Evolutionary conservation across 1,139 yeast species (phyloP).

Genomic region (Lodderomyces orthopsilosis): DNA sequence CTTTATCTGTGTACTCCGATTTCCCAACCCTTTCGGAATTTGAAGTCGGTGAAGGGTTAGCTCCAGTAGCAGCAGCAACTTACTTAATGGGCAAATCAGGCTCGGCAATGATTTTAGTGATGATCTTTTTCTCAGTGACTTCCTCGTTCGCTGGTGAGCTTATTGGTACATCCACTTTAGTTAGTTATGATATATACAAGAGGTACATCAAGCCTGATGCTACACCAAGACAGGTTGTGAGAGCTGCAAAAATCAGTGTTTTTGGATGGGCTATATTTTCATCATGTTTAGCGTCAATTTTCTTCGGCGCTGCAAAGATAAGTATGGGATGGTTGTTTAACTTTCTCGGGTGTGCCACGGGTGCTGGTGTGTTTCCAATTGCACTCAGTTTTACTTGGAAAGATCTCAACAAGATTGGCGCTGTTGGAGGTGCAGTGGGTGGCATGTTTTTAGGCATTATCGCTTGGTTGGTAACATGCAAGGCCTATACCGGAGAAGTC

Average conservation of each 20-base stretch:
- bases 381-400: constrained; percentile 41
- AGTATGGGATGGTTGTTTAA: constrained; percentile 36
- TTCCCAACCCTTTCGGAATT: constrained; percentile 24
- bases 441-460: constrained; percentile 24
- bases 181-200: constrained; percentile 47
- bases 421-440: constrained; percentile 26
- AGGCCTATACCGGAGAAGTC: constrained; percentile 25
- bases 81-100: constrained; percentile 46
- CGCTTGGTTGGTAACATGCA: constrained; percentile 20
- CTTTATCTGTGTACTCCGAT: constrained; percentile 23
- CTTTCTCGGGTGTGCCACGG: constrained; percentile 31
- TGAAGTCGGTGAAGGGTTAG: constrained; percentile 38
- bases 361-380: constrained; percentile 43
- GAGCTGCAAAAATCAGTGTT: constrained; percentile 38
- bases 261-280: constrained; percentile 27
- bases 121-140: constrained; percentile 50
- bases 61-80: constrained; percentile 40
- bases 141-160: constrained; percentile 49
- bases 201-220: constrained; percentile 44
- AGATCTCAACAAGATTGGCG: constrained; percentile 32
- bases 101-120: constrained; percentile 37
- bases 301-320: constrained; percentile 30
- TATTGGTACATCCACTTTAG: constrained; percentile 46
- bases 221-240: constrained; percentile 36
- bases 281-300: constrained; percentile 39